These are phyloP conservation scores for Neonectria hederae DNA, from an alignment of 2,329 filamentous ascomycete species.

Conservation along the genomic window DNA sequence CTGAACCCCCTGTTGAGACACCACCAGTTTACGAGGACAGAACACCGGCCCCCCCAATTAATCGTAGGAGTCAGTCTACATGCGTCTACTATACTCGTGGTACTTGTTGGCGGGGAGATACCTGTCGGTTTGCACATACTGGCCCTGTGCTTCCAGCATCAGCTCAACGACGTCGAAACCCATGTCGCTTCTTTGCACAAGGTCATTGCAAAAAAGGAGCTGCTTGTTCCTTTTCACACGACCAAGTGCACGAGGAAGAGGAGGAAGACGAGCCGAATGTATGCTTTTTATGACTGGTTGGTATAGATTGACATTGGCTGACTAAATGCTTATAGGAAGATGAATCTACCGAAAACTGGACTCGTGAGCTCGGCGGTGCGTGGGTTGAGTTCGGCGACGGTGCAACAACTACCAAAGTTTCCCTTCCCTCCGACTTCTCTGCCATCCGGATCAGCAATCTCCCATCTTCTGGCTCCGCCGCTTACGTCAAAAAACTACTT, in stretches of 20 bases:
- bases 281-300: not conserved
- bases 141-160: not conserved
- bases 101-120: not conserved
- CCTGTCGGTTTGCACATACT: not conserved
- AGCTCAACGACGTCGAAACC: not conserved
- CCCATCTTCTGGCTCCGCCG: slow-evolving; percentile 29
- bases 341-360: not conserved
- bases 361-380: slow-evolving; percentile 38
- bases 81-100: not conserved
- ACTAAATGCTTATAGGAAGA: not conserved
- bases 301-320: not conserved
- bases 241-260: not conserved
- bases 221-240: not conserved
- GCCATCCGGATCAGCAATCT: slow-evolving; percentile 47
- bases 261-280: not conserved
- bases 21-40: not conserved
- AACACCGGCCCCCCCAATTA: not conserved
- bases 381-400: slow-evolving; percentile 47
- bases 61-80: not conserved
- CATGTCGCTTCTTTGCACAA: not conserved
- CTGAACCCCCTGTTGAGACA: not conserved
- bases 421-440: slow-evolving; percentile 50
- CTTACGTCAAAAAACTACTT: slow-evolving; percentile 36
- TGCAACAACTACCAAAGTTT: slow-evolving; percentile 37
- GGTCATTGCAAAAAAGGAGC: not conserved